Evolutionary conservation across 495 filamentous ascomycete genomes (phyloP), one percentile per base, ranked within the genome.

Genomic region (Tuber magnatum): DNA sequence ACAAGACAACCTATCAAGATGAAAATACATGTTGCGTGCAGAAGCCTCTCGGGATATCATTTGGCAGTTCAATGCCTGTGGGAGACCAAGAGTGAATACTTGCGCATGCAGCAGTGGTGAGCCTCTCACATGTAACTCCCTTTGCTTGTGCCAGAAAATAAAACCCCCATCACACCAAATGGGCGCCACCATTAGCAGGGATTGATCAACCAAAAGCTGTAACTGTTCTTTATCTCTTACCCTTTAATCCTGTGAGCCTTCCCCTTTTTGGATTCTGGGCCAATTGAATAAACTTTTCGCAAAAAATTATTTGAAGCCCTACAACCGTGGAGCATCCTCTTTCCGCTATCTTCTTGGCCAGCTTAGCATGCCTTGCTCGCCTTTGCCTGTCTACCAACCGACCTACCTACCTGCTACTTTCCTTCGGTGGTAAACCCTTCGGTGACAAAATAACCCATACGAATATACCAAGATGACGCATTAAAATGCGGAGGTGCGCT

Each of bases 401-500:
- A 65, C 56, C 28, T 32, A 35, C 56, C 56, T 18, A 65, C 28
- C 18, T 3, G 5, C 56, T 65, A 35, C 56, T 61, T 14, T 3
- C 56, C 28, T 65, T 65, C 56, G 56, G 56, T 65, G 56, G 56
- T 65, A 65, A 65, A 28, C 56, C 14, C 56, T 65, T 65, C 56
- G 56, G 56, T 65, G 56, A 65, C 56, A 65, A 51, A 51, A 35
- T 65, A 65, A 35, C 14, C n/a, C 14, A 65, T 65, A 65, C 56
- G 56, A 35, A 28, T 18, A 35, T 20, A 18, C 3, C 14, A 65
- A 65, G 56, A 65, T 65, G 56, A 65, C 56, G 56, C 56, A 65
- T 35, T 65, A 65, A 65, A 65, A 65, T 65, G 56, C 56, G 56
- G 56, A 65, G 56, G 56, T 65, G 56, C 56, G 32, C n/a, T 65